Percentiles rank a stretch among this genome's conserved stretches.
phyloP scores from a whole-genome alignment of 2,329 filamentous ascomycete genomes.

The Lithohypha guttulata region DNA sequence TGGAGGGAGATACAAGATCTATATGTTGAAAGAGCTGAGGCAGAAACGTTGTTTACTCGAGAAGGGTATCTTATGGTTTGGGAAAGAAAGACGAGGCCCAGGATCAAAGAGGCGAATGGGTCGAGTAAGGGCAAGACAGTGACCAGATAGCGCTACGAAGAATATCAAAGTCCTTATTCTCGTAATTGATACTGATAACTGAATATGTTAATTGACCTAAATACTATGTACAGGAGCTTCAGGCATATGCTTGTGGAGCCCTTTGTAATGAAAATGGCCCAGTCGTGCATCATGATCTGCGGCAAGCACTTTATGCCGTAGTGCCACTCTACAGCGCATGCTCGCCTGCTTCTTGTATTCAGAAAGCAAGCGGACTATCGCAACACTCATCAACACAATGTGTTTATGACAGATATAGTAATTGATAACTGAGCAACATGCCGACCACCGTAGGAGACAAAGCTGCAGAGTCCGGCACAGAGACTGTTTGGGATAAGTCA shows the following conservation, averaged over 20 bases:
- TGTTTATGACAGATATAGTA: neutral
- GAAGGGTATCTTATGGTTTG: constrained; percentile 95
- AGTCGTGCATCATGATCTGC: too few relatives aligned
- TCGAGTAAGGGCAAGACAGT: too few relatives aligned
- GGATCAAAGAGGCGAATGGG: too few relatives aligned
- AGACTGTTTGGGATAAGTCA: constrained; percentile 5
- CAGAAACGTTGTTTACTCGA: constrained; percentile 79
- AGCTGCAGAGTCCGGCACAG: constrained; percentile 4
- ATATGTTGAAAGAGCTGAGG: constrained; percentile 80
- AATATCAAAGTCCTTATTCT: too few relatives aligned
- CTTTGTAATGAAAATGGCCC: too few relatives aligned
- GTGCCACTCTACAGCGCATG: too few relatives aligned
- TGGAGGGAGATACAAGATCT: constrained; percentile 94
- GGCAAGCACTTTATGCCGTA: too few relatives aligned
- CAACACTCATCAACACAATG: neutral
- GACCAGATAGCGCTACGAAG: too few relatives aligned
- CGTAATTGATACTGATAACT: too few relatives aligned
- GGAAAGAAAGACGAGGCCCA: constrained; percentile 66
- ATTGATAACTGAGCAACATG: neutral
- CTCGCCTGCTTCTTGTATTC: neutral
- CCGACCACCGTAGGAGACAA: neutral
- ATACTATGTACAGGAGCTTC: too few relatives aligned
- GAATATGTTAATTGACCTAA: too few relatives aligned
- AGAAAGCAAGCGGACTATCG: neutral
- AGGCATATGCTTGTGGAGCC: too few relatives aligned